Base-by-base conservation (phyloP, 1,284 basidiomycete genomes). In the Xerocomus cyaneibrunnescens region DNA sequence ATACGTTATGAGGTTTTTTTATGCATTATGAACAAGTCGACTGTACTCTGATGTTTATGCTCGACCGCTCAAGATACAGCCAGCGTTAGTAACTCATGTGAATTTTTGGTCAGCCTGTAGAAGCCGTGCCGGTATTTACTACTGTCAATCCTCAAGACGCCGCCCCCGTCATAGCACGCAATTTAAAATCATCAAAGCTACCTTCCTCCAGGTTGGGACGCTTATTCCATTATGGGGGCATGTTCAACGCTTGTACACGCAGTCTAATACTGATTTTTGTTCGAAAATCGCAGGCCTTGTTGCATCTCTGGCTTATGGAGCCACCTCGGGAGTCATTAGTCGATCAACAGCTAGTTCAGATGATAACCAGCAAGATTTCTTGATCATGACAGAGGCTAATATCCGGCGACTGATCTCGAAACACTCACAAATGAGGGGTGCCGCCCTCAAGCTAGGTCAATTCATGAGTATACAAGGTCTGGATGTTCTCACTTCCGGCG, bases 401-500 rank as follows among this genome's bases (percentile, higher is more conserved):
- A 81, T 98, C 48, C 85, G 87, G 45, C 82, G 96, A 3, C 77
- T 99, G 0, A 96, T 99, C 0, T 86, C 88, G 9, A 98, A 97
- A 64, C 77, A 99, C 14, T 89, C 92, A 0, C 84, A 88, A 62
- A 98, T 99, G 96, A 79, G 96, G 17, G 96, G 96, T 1, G 96
- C 97, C 0, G 97, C 96, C 0, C 76, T 99, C 53, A 99, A 99
- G 73, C 74, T 99, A 2, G 96, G 96, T 0, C 97, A 99, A 66
- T 99, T 99, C 65, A 80, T 99, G 78, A 95, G 92, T 63, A 98
- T 99, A 35, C 96, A 99, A 80, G 93, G 93, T 92, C 32, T 53
- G 30, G 34, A 2, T 41, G 22, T 25, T 43, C 12, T 39, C 42
- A 23, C 7, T 39, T 43, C 28, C 28, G 44, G 3, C 1, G 14